A percentile compares a stretch with the other conserved stretches of the same genome.
Evolutionary conservation across 345 rosid genomes (phyloP).

Genomic region (Salix dunnii): DNA sequence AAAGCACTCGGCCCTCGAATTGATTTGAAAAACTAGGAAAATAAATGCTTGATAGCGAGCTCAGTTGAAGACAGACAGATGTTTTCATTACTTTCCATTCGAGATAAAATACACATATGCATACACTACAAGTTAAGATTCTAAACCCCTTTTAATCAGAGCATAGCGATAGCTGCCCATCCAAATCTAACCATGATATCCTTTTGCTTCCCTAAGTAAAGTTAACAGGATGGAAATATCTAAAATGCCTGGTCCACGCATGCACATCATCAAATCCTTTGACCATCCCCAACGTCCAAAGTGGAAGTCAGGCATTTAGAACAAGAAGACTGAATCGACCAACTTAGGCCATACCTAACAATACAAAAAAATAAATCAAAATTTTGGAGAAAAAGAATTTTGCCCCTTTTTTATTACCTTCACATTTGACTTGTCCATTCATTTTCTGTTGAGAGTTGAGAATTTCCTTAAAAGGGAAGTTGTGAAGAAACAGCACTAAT

Average conservation of each 20-base stretch:
- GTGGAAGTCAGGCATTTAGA: background rate
- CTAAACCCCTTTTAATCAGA: no score
- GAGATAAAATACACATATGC: no score
- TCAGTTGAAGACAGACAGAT: background rate
- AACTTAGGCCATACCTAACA: background rate
- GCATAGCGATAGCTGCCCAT: background rate
- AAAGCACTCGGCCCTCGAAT: no score
- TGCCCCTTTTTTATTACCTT: slow-evolving; percentile 10
- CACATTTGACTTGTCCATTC: background rate
- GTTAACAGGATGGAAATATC: background rate
- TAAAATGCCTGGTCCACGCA: background rate
- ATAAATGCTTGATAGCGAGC: background rate
- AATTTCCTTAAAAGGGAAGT: slow-evolving; percentile 6
- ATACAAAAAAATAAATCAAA: background rate
- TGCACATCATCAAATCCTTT: background rate
- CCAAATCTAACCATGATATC: background rate
- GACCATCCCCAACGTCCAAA: background rate
- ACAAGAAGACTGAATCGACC: background rate
- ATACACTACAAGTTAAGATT: no score
- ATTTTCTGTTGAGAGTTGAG: background rate
- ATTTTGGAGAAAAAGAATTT: background rate
- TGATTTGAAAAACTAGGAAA: background rate
- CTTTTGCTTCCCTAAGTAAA: background rate
- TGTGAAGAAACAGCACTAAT: background rate
- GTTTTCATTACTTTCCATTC: no score